A percentile compares a stretch with the other conserved stretches of the same genome.
phyloP scores from a whole-genome alignment of 768 basidiomycete genomes.

The Mycena sanguinolenta region DNA sequence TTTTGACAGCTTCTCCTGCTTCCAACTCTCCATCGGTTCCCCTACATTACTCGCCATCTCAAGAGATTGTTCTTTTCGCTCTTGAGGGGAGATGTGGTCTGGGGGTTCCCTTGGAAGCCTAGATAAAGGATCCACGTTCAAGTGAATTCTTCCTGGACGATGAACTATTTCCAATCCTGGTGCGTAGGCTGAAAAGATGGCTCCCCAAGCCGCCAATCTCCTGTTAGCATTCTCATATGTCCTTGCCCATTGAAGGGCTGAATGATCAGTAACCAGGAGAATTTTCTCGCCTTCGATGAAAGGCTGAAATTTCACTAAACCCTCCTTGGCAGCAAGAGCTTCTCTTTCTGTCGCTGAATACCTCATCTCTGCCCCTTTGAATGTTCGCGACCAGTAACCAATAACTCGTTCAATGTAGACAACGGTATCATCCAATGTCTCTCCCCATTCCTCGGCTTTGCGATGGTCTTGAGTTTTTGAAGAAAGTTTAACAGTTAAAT shows the following conservation, averaged over 20 bases:
- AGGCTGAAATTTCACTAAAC: conserved; percentile 43
- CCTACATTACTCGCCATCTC: no score
- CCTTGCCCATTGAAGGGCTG: conserved; percentile 19
- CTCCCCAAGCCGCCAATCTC: conserved; percentile 41
- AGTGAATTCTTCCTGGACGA: conserved; percentile 7
- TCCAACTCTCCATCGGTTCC: no score
- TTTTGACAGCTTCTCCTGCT: no score
- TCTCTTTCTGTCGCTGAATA: conserved; percentile 46
- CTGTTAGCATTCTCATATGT: conserved; percentile 22
- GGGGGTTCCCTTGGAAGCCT: background rate
- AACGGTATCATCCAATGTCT: background rate
- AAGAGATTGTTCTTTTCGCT: no score
- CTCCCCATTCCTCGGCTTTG: background rate
- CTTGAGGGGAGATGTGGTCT: background rate
- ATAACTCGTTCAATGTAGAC: conserved; percentile 1
- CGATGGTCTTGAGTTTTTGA: background rate
- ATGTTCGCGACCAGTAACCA: conserved; percentile 38
- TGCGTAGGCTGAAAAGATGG: conserved; percentile 36
- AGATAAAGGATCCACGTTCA: conserved; percentile 19
- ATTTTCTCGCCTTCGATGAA: conserved; percentile 47
- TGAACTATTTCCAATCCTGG: conserved; percentile 12
- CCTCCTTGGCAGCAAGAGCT: conserved; percentile 44
- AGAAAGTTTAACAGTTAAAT: conserved; percentile 6
- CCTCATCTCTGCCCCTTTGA: conserved; percentile 40
- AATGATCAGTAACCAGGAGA: conserved; percentile 20